Conservation (phyloP, 2,329 filamentous ascomycete genomes). For the Pseudogymnoascus sp. region DNA sequence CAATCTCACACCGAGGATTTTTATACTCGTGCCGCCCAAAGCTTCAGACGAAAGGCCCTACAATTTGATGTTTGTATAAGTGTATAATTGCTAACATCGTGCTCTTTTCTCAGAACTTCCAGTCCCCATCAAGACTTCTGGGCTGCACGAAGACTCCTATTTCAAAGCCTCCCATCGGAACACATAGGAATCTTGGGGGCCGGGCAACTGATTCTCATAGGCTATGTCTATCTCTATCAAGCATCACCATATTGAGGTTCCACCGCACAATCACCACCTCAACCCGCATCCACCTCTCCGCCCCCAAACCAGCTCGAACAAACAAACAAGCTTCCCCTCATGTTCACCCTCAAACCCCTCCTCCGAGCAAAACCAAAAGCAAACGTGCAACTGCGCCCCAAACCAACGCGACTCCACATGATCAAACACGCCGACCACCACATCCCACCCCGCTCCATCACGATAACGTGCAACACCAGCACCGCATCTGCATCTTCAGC, state of each 20-base stretch:
- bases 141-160: not conserved
- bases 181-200: not conserved
- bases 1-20: not conserved
- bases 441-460: not conserved
- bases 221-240: not conserved
- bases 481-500: not conserved
- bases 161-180: not conserved
- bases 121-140: not conserved
- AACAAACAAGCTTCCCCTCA: not conserved
- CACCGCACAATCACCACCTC: not conserved
- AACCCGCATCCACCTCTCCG: not conserved
- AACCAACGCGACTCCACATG: not conserved
- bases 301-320: not conserved
- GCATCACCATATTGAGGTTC: not conserved
- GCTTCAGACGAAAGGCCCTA: not conserved
- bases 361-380: not conserved
- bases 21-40: not conserved
- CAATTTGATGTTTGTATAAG: too few relatives aligned
- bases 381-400: not conserved
- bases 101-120: not conserved
- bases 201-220: not conserved
- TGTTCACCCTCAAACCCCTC: not conserved
- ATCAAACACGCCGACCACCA: not conserved
- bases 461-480: not conserved
- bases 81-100: too few relatives aligned